These are phyloP conservation scores for Monosporascus cannonballus DNA, from an alignment of 2,329 filamentous ascomycete genomes.

Conservation along the genomic window DNA sequence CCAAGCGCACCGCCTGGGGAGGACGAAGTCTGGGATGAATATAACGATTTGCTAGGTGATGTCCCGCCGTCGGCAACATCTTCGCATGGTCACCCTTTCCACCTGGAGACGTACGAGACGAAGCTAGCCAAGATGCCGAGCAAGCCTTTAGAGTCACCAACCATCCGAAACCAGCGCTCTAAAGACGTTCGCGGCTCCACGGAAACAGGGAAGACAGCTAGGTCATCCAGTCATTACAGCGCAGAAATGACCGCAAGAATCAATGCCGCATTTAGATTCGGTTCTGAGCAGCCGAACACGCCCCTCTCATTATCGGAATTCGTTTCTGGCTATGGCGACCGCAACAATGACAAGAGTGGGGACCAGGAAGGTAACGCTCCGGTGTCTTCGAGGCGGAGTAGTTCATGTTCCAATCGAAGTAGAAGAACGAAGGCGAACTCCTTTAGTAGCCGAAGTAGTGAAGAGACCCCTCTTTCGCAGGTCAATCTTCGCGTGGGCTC, in stretches of 20 bases:
- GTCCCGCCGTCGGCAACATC: slow-evolving; percentile 47
- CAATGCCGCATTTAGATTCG: slow-evolving; percentile 39
- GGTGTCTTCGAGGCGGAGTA: slow-evolving; percentile 19
- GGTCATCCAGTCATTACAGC: slow-evolving; percentile 47
- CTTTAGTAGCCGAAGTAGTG: slow-evolving; percentile 40
- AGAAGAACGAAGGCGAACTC: slow-evolving; percentile 31
- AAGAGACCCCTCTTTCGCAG: slow-evolving; percentile 59
- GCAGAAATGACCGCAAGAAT: slow-evolving; percentile 49
- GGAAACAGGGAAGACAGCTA: slow-evolving; percentile 25
- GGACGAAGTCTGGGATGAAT: slow-evolving; percentile 93
- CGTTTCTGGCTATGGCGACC: slow-evolving; percentile 32
- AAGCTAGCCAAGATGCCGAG: slow-evolving; percentile 29
- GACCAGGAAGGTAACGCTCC: slow-evolving; percentile 9
- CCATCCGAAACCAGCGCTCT: slow-evolving; percentile 27
- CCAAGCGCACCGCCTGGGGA: slow-evolving; percentile 60
- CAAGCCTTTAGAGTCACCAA: slow-evolving; percentile 42
- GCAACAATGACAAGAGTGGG: slow-evolving; percentile 23
- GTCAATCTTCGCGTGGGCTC: slow-evolving; percentile 75
- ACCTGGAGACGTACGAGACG: slow-evolving; percentile 44
- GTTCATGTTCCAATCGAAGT: slow-evolving; percentile 26
- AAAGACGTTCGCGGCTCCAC: slow-evolving; percentile 26
- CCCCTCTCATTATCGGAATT: slow-evolving; percentile 39
- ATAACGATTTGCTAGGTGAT: slow-evolving; percentile 79
- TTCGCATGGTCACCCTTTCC: slow-evolving; percentile 50
- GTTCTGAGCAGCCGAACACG: slow-evolving; percentile 34